phyloP scores from a whole-genome alignment of 2,329 filamentous ascomycete genomes.

The Aspergillus flavus region DNA sequence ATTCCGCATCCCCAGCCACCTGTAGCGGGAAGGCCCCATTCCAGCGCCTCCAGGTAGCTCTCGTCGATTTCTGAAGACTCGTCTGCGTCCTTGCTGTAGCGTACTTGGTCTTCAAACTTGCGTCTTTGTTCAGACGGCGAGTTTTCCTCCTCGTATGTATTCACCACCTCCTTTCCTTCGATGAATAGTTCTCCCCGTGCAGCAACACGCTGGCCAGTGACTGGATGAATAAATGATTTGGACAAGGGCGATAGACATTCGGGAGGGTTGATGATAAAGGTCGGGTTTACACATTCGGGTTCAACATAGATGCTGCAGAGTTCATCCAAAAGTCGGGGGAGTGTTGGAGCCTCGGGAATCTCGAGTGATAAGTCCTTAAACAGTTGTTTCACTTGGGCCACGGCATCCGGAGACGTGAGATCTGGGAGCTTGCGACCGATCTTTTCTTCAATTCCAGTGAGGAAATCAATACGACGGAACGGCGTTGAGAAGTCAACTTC shows the following conservation, averaged over 20 bases:
- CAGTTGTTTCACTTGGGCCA: slow-evolving; percentile 59
- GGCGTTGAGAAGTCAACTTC: slow-evolving; percentile 60
- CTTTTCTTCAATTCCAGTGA: slow-evolving; percentile 72
- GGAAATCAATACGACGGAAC: slow-evolving; percentile 74
- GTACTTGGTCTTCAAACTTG: slow-evolving; percentile 71
- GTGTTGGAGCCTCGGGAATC: slow-evolving; percentile 56
- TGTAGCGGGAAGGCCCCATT: slow-evolving; percentile 90
- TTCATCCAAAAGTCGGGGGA: slow-evolving; percentile 76
- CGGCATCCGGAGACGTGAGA: slow-evolving; percentile 57
- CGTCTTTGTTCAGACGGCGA: slow-evolving; percentile 80
- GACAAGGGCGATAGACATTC: slow-evolving; percentile 88
- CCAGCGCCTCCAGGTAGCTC: slow-evolving; percentile 79
- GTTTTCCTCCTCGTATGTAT: slow-evolving; percentile 99
- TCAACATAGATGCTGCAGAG: slow-evolving; percentile 79
- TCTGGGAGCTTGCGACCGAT: slow-evolving; percentile 69
- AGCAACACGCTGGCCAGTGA: slow-evolving; percentile 71
- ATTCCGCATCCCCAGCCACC: slow-evolving; percentile 96
- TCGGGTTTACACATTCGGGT: slow-evolving; percentile 69
- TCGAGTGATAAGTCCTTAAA: slow-evolving; percentile 55
- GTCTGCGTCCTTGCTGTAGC: slow-evolving; percentile 50
- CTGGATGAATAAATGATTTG: slow-evolving; percentile 76
- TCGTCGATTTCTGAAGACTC: slow-evolving; percentile 65
- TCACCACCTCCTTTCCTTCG: slow-evolving; percentile 78
- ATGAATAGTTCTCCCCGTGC: slow-evolving; percentile 87
- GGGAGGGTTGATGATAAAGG: slow-evolving; percentile 88